Percentiles rank a stretch among this genome's conserved stretches.
Evolutionary conservation across 73 alveolate genomes (phyloP).

Genomic region (Stentor roeselii): DNA sequence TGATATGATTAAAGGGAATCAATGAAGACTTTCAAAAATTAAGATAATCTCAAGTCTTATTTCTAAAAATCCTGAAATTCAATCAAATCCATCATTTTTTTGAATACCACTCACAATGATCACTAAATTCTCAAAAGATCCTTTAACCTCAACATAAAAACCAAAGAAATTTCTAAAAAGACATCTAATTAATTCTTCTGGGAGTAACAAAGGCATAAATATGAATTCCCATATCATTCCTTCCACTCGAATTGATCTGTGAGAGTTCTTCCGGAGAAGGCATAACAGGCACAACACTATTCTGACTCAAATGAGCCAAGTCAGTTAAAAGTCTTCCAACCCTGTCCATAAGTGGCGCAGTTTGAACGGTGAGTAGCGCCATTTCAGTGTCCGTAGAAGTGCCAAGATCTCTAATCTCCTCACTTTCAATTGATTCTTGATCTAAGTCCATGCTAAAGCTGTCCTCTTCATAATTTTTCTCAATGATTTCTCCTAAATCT

Average conservation of each 20-base stretch:
- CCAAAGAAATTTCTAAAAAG: too few relatives aligned
- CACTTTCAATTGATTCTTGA: not conserved
- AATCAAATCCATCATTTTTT: too few relatives aligned
- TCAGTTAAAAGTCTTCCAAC: conserved; percentile 60
- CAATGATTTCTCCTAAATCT: not conserved
- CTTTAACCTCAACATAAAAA: too few relatives aligned
- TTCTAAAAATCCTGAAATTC: too few relatives aligned
- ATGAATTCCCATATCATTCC: conserved; percentile 10
- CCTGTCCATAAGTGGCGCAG: conserved; percentile 61
- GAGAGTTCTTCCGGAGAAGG: conserved; percentile 26
- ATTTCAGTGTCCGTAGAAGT: not conserved
- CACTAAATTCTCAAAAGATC: too few relatives aligned
- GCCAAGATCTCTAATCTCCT: not conserved
- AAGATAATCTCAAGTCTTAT: too few relatives aligned
- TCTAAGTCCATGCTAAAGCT: not conserved
- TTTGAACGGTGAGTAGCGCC: conserved; percentile 27
- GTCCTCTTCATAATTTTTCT: not conserved
- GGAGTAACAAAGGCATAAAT: conserved; percentile 21
- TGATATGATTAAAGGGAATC: too few relatives aligned
- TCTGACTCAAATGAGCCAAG: conserved; percentile 40
- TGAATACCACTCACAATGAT: too few relatives aligned
- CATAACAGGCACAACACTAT: conserved; percentile 15
- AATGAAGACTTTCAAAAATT: too few relatives aligned
- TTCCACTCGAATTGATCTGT: not conserved
- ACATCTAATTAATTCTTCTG: not conserved